Percentiles rank a stretch among this genome's conserved stretches.
Conservation (phyloP, 139 green algal species). For the Picochlorum costavermella region DNA sequence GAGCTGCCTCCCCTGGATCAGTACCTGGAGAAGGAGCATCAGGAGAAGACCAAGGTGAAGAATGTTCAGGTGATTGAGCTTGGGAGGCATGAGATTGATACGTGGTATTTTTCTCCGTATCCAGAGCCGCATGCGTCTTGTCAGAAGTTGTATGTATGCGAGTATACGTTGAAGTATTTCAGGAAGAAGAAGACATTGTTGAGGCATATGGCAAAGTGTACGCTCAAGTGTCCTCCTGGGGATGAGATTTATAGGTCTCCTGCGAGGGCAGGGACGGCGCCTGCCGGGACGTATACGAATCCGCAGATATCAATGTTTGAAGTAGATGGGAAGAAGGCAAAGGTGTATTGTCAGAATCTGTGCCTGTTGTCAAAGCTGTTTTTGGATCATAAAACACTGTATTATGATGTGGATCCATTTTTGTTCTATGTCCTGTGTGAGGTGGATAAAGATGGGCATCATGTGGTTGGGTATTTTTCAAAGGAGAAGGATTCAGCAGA, state of each 20-base stretch:
- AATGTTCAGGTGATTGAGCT: constrained; percentile 50
- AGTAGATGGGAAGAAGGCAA: constrained; percentile 73
- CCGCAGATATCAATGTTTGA: constrained; percentile 57
- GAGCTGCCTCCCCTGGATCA: constrained; percentile 20
- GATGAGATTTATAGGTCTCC: constrained; percentile 77
- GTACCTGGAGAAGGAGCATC: constrained; percentile 57
- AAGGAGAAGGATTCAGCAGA: constrained; percentile 84
- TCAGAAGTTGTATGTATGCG: constrained; percentile 85
- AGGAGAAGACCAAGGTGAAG: constrained; percentile 69
- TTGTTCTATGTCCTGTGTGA: constrained; percentile 99
- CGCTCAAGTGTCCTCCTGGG: constrained; percentile 49
- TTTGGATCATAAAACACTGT: constrained; percentile 99
- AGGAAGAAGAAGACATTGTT: constrained; percentile 49
- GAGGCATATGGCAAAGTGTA: constrained; percentile 46
- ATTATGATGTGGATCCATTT: constrained; percentile 99
- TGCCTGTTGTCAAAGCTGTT: constrained; percentile 99
- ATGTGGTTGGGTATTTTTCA: constrained; percentile 91
- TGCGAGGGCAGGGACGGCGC: constrained; percentile 29
- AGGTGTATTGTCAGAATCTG: constrained; percentile 86
- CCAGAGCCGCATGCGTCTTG: constrained; percentile 41
- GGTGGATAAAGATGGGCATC: constrained; percentile 79
- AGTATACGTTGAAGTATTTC: constrained; percentile 77
- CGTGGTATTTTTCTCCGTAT: constrained; percentile 62
- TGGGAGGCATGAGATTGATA: constrained; percentile 51
- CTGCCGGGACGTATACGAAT: constrained; percentile 35